Evolutionary conservation across 225 moss, liverwort and hornwort species (phyloP), one percentile per base, ranked within the genome.

Genomic region (Marchantia paleacea): DNA sequence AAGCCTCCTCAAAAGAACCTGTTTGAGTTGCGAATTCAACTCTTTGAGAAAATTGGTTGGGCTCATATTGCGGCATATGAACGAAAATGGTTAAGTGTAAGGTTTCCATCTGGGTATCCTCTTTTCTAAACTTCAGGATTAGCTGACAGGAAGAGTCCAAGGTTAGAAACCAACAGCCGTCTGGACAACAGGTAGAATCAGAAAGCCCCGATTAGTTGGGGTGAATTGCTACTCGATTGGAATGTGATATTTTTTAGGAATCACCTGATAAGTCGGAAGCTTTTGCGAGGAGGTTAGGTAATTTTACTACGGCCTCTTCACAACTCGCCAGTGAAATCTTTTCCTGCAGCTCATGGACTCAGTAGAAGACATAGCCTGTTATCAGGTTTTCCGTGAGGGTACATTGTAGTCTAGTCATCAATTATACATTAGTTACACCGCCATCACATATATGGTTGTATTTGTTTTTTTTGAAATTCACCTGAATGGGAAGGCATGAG

Each of bases 1-100:
- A 95, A 95, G 81, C 91, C 93, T 20, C 95, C 95, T 60, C 95
- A 97, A 77, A 97, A 93, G 84, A 87, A 89, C 71, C 62, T 92
- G 28, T 91, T 72, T 28, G 92, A 97, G 81, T 78, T 93, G 26
- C 93, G 97, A 26, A 85, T 93, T 68, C 87, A 90, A 55, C 85
- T 91, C 51, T 85, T 97, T 20, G 92, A 93, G 69, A 88, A 88
- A 52, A 75, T 89, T n/a, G 85, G 87, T 68, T 97, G 97, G 97
- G 82, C 86, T 25, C 94, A 95, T 80, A 90, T 93, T 91, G 97
- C 88, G 53, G 86, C 90, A 0, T 93, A 95, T 76, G 95, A 94
- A 57, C 92, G 85, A 52, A 93, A 90, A 85, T 93, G 94, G 93
- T 82, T 95, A 53, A 55, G 55, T 78, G 89, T 92, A 52, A 86